Evolutionary conservation across 164 flowering plant genomes (phyloP), one percentile per base, ranked within the genome.

Genomic region (Liriodendron chinense): DNA sequence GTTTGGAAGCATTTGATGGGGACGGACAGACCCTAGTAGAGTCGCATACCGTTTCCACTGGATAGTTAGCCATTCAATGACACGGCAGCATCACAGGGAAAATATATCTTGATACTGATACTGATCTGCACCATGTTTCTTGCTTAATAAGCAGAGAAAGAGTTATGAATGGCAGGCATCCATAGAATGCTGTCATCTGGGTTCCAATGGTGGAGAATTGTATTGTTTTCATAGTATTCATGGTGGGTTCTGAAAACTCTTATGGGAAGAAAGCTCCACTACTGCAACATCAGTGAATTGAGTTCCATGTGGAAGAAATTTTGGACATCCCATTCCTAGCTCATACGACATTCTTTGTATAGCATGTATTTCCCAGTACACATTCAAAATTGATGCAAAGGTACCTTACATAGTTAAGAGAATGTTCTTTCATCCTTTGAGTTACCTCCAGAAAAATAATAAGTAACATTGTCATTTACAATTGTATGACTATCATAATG

Each of bases 1-100:
- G 82, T 26, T 75, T 82, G 80, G 92, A 84, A 72, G 72, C 83
- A 24, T 78, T 79, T 1, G 86, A 77, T 66, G 84, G 62, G 68
- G 91, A 87, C 65, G 74, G 71, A 2, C 83, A 77, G 9, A 69
- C 84, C 21, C 80, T 87, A 65, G 75, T 84, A 77, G 93, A 88
- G 76, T 82, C 77, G 50, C 48, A 76, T 68, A 71, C 77, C 18
- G 18, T 72, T 73, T 66, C 87, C 24, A 25, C 84, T 66, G 69
- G 69, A 66, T 28, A 34, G 12, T 14, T 16, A 26, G 28, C 69
- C 8, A 16, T 28, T 26, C 28, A 66, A 34, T 28, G 9, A 18
- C 20, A 26, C 2, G n/a, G 2, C 23, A 25, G 2, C 23, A 25
- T n/a, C 12, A 22, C 69, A 25, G n/a, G 9, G 59, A 10, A 53